Evolutionary conservation across 116 monocot species (phyloP).

Genomic region (Trichopus zeylanicus): DNA sequence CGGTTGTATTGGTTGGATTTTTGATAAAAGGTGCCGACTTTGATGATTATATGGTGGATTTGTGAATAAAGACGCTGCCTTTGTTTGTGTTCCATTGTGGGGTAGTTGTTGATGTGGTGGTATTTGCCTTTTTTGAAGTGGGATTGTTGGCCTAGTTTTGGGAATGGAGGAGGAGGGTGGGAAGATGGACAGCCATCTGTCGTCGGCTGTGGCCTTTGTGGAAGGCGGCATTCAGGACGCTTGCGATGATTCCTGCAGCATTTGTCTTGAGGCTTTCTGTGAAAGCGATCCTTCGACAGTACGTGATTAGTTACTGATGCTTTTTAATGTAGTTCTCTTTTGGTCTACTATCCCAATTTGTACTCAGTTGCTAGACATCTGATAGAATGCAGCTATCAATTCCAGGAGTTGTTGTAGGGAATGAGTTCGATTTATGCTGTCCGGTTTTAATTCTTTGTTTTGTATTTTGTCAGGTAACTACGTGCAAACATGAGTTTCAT

Average conservation of each 20-base stretch:
- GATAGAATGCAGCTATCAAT: too few relatives aligned
- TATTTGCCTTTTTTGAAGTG: background rate
- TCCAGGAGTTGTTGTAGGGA: too few relatives aligned
- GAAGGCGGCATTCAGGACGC: slow-evolving; percentile 60
- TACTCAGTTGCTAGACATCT: too few relatives aligned
- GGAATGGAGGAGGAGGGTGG: slow-evolving; percentile 34
- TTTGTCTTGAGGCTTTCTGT: slow-evolving; percentile 46
- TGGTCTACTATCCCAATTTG: too few relatives aligned
- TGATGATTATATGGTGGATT: background rate
- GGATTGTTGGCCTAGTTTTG: background rate
- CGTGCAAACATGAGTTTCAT: slow-evolving; percentile 73
- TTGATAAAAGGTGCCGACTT: background rate
- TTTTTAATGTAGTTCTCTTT: too few relatives aligned
- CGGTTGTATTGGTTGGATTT: background rate
- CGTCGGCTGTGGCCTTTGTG: slow-evolving; percentile 46
- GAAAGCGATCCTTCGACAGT: slow-evolving; percentile 54
- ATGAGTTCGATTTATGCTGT: background rate
- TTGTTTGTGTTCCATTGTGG: background rate
- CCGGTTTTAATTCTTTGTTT: background rate
- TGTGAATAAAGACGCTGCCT: background rate
- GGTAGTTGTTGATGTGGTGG: too few relatives aligned
- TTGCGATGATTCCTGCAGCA: slow-evolving; percentile 52
- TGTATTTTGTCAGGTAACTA: slow-evolving; percentile 39
- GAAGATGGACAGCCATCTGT: slow-evolving; percentile 32
- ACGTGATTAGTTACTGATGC: background rate